A percentile compares a stretch with the other conserved stretches of the same genome.
Conservation (phyloP, 1,139 yeast species). For the Candida smagusa region DNA sequence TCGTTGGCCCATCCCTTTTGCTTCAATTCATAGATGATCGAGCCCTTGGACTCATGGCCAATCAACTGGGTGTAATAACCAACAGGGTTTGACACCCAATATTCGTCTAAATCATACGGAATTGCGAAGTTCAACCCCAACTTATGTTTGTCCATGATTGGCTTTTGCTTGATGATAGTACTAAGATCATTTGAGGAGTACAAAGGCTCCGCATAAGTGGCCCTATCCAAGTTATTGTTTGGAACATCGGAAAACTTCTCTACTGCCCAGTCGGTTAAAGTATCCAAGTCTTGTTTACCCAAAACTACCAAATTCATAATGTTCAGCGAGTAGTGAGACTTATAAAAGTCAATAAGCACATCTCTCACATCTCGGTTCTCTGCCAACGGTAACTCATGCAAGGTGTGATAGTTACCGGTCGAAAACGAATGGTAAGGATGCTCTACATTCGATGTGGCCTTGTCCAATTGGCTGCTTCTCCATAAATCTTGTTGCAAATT, state of each 20-base stretch:
- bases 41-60: conserved; percentile 92
- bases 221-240: conserved; percentile 51
- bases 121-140: conserved; percentile 67
- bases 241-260: conserved; percentile 64
- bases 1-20: conserved; percentile 75
- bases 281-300: conserved; percentile 77
- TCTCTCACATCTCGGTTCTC: conserved; percentile 60
- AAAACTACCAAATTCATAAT: conserved; percentile 83
- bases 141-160: conserved; percentile 75
- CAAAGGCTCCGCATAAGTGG: conserved; percentile 40
- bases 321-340: conserved; percentile 66
- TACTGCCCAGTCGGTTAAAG: conserved; percentile 65
- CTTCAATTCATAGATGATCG: conserved; percentile 68
- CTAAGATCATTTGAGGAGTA: conserved; percentile 45
- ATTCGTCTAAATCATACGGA: conserved; percentile 64
- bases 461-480: conserved; percentile 85
- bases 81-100: conserved; percentile 69
- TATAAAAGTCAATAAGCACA: conserved; percentile 59
- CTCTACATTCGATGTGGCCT: conserved; percentile 61
- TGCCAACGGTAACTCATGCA: conserved; percentile 52
- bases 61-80: conserved; percentile 73
- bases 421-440: conserved; percentile 79
- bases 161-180: conserved; percentile 63
- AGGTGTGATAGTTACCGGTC: conserved; percentile 66
- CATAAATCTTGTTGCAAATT: conserved; percentile 86